Evolutionary conservation across 2,329 filamentous ascomycete species (phyloP).

Genomic region (Alternaria alternata): DNA sequence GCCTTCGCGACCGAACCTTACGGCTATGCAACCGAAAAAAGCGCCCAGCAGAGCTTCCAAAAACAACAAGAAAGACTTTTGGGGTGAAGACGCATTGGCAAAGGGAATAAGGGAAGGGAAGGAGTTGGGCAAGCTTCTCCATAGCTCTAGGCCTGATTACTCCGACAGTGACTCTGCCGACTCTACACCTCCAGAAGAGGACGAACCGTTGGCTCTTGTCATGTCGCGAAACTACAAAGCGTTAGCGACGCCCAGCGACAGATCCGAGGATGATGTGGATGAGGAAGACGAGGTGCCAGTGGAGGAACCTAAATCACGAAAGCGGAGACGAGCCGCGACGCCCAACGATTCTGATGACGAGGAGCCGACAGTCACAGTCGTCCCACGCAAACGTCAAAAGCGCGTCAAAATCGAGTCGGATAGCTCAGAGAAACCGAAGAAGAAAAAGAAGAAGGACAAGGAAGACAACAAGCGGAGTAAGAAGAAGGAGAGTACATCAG

Average conservation of each 20-base stretch:
- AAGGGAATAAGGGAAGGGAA: conserved; percentile 22
- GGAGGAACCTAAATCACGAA: conserved; percentile 18
- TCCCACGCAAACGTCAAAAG: conserved; percentile 22
- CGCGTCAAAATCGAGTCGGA: conserved; percentile 5
- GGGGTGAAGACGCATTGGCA: conserved; percentile 35
- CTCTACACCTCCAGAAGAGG: conserved; percentile 19
- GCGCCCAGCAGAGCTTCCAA: conserved; percentile 22
- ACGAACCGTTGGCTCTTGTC: not conserved
- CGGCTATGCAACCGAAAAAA: conserved; percentile 25
- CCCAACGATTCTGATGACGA: conserved; percentile 13
- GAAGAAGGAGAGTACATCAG: not conserved
- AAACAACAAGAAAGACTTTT: conserved; percentile 22
- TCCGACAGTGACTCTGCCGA: conserved; percentile 22
- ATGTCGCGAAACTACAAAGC: conserved; percentile 26
- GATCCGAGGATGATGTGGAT: conserved; percentile 10
- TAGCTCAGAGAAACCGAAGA: conserved; percentile 6
- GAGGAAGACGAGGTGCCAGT: conserved; percentile 7
- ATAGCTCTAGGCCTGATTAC: conserved; percentile 36
- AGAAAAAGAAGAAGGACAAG: conserved; percentile 7
- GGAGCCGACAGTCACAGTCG: conserved; percentile 21
- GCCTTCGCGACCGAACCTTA: conserved; percentile 16
- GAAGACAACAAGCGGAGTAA: conserved; percentile 1
- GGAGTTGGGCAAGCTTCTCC: conserved; percentile 30
- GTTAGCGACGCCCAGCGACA: conserved; percentile 6
- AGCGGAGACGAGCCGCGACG: conserved; percentile 24